Conservation (phyloP, 2,329 filamentous ascomycete species). For the Pseudocercospora fijiensis region DNA sequence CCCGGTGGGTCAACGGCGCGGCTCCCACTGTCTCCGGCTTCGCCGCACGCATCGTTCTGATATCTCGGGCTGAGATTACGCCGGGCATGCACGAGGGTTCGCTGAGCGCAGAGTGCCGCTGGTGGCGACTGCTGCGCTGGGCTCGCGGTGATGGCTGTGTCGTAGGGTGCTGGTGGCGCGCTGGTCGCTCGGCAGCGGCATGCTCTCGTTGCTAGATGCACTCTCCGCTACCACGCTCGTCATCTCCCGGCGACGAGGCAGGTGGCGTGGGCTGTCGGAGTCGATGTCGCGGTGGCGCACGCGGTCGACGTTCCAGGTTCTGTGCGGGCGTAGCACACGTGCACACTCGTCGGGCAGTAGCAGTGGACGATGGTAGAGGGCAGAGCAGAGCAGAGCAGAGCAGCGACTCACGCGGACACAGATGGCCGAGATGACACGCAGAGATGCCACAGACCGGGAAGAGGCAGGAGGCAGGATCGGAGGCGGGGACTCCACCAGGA, state of each 20-base stretch:
- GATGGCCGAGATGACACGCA: constrained; percentile 6
- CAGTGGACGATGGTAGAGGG: background rate
- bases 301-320: background rate
- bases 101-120: background rate
- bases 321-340: background rate
- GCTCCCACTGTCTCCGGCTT: constrained; percentile 8
- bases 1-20: constrained; percentile 17
- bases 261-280: background rate
- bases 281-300: background rate
- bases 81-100: background rate
- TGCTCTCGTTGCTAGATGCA: constrained; percentile 16
- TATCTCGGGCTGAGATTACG: constrained; percentile 12
- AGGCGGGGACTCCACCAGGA: constrained; percentile 10
- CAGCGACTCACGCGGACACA: constrained; percentile 10
- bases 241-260: constrained; percentile 20
- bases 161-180: constrained; percentile 19
- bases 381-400: background rate
- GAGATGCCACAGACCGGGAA: constrained; percentile 9
- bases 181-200: constrained; percentile 26
- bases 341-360: background rate
- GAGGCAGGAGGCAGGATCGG: constrained; percentile 10
- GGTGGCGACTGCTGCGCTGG: background rate
- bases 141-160: constrained; percentile 13
- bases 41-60: constrained; percentile 14
- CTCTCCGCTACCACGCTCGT: constrained; percentile 13